A percentile compares a stretch with the other conserved stretches of the same genome.
These are phyloP conservation scores for Pseudocercospora musae DNA, from an alignment of 2,329 filamentous ascomycete genomes.

Conservation along the genomic window DNA sequence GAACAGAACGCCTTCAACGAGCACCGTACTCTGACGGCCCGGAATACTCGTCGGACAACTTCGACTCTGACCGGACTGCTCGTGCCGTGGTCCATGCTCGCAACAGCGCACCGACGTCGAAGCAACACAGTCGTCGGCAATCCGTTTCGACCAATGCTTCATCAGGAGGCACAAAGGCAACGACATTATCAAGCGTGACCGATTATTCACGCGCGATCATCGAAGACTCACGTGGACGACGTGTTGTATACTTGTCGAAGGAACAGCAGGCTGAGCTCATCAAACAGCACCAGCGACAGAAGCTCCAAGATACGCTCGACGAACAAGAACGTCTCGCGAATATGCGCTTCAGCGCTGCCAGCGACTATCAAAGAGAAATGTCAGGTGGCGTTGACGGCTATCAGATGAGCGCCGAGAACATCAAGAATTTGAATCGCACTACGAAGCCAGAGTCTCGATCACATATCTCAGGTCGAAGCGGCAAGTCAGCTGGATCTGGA, in stretches of 20 bases:
- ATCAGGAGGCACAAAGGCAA: slow-evolving; percentile 32
- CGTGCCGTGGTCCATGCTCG: slow-evolving; percentile 22
- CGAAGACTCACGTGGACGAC: slow-evolving; percentile 27
- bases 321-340: slow-evolving; percentile 22
- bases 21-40: slow-evolving; percentile 18
- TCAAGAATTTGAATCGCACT: slow-evolving; percentile 23
- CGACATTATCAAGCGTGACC: slow-evolving; percentile 21
- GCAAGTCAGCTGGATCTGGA: slow-evolving; percentile 25
- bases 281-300: slow-evolving; percentile 15
- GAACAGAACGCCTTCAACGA: not conserved
- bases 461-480: slow-evolving; percentile 29
- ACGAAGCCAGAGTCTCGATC: slow-evolving; percentile 18
- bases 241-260: slow-evolving; percentile 26
- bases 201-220: slow-evolving; percentile 28
- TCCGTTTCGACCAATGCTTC: slow-evolving; percentile 32
- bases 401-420: slow-evolving; percentile 31
- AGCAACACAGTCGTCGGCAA: slow-evolving; percentile 30
- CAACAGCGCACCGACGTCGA: slow-evolving; percentile 14
- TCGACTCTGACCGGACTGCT: slow-evolving; percentile 28
- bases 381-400: slow-evolving; percentile 20
- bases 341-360: not conserved
- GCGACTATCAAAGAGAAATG: slow-evolving; percentile 26
- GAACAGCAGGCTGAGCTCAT: slow-evolving; percentile 24
- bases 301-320: slow-evolving; percentile 15
- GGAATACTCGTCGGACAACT: slow-evolving; percentile 25